Percentiles rank a stretch among this genome's conserved stretches.
These are phyloP conservation scores for Stenogyne calaminthoides DNA, from an alignment of 305 asterid species.

Conservation along the genomic window DNA sequence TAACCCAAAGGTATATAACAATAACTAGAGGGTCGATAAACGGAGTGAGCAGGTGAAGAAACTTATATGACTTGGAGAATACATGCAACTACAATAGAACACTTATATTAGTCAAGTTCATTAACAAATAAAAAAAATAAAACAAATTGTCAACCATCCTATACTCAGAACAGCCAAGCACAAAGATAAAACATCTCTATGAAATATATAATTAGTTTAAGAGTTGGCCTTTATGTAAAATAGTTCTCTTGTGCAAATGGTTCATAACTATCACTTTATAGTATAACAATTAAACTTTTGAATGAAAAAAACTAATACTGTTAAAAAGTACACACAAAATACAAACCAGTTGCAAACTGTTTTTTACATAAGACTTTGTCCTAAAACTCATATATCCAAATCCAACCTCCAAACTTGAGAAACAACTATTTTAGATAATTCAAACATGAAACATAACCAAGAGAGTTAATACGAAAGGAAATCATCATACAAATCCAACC, in stretches of 20 bases:
- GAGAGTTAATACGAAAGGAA: not conserved
- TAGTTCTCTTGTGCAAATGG: too few relatives aligned
- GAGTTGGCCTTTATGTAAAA: too few relatives aligned
- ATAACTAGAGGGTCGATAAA: not conserved
- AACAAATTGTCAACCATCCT: slow-evolving; percentile 11
- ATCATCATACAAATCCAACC: slow-evolving; percentile 14
- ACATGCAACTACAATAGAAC: not conserved
- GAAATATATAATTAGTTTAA: not conserved
- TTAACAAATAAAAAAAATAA: not conserved
- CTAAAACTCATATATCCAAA: not conserved
- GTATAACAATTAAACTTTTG: too few relatives aligned
- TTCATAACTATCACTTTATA: too few relatives aligned
- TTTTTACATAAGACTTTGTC: too few relatives aligned
- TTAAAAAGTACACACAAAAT: too few relatives aligned
- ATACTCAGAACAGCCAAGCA: not conserved
- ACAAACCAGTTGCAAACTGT: too few relatives aligned
- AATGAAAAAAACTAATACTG: too few relatives aligned
- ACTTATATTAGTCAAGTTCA: not conserved
- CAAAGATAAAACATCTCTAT: not conserved
- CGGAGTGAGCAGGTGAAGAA: not conserved
- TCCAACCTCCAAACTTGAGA: not conserved
- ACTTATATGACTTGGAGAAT: not conserved
- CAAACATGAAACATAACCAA: slow-evolving; percentile 13
- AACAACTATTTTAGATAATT: not conserved
- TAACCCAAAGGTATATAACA: slow-evolving; percentile 1